Base-by-base conservation (phyloP, 495 filamentous ascomycete species). In the Aspergillus hancockii region DNA sequence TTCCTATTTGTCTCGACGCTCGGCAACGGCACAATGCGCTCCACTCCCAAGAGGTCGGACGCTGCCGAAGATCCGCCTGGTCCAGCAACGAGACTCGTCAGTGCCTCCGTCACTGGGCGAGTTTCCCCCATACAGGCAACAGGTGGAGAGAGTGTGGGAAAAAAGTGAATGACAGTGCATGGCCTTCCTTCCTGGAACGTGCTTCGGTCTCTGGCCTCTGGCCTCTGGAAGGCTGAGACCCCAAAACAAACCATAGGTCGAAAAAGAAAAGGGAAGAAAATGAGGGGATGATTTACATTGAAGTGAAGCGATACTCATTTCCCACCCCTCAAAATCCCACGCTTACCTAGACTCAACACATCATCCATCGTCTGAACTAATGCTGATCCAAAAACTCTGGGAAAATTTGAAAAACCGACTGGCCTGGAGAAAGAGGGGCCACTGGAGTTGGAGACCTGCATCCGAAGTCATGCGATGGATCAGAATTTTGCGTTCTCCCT, bases 51-150 rank as follows among this genome's bases (percentile, higher is more conserved):
- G 47, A 55, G 58, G 56, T 59, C 58, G 49, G 55, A 64, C 59
- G 45, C 56, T 57, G 57, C 61, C 62, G 62, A 60, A 60, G 65
- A 64, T 67, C 61, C 65, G 61, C 49, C 46, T 54, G 21, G 36
- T 55, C 38, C 32, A 28, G 38, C 34, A 41, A 55, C 52, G n/a
- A 30, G 52, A 55, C 52, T 55, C 52, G 52, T 55, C 52, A 45
- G 21, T 31, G 41, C 53, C 53, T 55, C 58, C 58, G 62, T 64
- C 54, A 55, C 54, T 51, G 57, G 14, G 10, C 30, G 30, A 32
- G 10, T 55, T 64, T 60, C 58, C 62, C 62, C 58, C 54, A 64
- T 64, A 49, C 51, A 59, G 62, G 62, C 62, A 64, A 64, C 28
- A 46, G 31, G 62, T 61, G 62, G 62, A 61, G 62, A 64, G 41